Evolutionary conservation across 148 eudicot genomes (phyloP), one percentile per base, ranked within the genome.

Genomic region (Nyssa sinensis): DNA sequence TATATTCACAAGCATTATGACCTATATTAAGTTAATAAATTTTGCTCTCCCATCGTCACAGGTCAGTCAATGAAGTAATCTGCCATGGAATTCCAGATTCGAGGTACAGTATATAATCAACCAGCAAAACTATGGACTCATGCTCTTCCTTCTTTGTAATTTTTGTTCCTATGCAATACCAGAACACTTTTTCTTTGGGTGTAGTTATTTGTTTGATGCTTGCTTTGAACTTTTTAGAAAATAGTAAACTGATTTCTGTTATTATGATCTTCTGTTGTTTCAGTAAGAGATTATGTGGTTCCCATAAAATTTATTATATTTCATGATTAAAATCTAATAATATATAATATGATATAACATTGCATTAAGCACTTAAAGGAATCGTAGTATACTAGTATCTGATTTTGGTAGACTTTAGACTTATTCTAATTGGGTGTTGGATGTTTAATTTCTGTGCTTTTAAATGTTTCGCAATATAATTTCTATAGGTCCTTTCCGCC

Each of bases 41-140:
- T 32, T 59, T 61, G 21, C n/a, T 47, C 49, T 73, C 25, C 76
- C 33, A 77, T 82, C 63, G 37, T 74, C 68, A 53, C 81, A 93
- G 99, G 89, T 95, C 99, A 61, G 91, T 93, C 28, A 95, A 95
- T 84, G 99, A 95, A 89, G 94, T 95, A n/a, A 95, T 95, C 74
- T 95, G 98, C 86, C 99, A 95, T 84, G 99, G 99, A 69, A 95
- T 95, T 67, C 99, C 99, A 74, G 99, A 95, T 87, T 93, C 97
- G 41, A 95, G 99, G 99, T 95, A 88, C 62, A 1, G 39, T 21
- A n/a, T 33, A n/a, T 16, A 62, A 35, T 23, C 17, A 64, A 19
- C 66, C 0, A 16, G 19, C n/a, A 24, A 11, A 55, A 37, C 24
- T 37, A 13, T 33, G 13, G 30, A 30, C 63, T 73, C 32, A n/a